Conservation (phyloP, 768 basidiomycete genomes). For the Ramaria rubella region DNA sequence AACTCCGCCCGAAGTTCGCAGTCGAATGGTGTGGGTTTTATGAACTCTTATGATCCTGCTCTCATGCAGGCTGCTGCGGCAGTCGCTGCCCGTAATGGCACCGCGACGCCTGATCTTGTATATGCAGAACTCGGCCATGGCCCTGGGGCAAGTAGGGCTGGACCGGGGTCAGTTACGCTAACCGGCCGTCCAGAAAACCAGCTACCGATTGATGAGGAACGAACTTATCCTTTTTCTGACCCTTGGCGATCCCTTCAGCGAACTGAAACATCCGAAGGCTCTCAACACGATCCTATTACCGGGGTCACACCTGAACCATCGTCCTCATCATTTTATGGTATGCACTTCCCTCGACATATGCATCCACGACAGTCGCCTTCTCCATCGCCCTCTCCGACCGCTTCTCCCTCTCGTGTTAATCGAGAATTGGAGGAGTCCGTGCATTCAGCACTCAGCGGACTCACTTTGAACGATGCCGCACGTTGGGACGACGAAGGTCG, state of each 20-base stretch:
- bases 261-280: background rate
- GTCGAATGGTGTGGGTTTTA: constrained; percentile 55
- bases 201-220: constrained; percentile 5
- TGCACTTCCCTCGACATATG: background rate
- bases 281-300: background rate
- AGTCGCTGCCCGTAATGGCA: constrained; percentile 41
- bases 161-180: background rate
- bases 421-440: constrained; percentile 39
- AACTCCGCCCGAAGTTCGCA: constrained; percentile 52
- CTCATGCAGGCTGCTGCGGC: constrained; percentile 31
- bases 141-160: constrained; percentile 37
- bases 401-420: constrained; percentile 27
- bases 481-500: constrained; percentile 4
- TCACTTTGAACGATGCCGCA: constrained; percentile 20
- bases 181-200: background rate
- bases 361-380: background rate
- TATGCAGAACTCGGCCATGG: constrained; percentile 76
- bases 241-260: constrained; percentile 1
- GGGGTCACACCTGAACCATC: background rate
- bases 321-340: background rate
- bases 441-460: constrained; percentile 27
- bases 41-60: constrained; percentile 41
- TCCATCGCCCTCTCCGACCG: background rate
- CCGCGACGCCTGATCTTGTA: constrained; percentile 64
- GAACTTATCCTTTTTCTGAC: background rate